Evolutionary conservation across 768 basidiomycete genomes (phyloP).

Genomic region (Kwoniella newhampshirensis): DNA sequence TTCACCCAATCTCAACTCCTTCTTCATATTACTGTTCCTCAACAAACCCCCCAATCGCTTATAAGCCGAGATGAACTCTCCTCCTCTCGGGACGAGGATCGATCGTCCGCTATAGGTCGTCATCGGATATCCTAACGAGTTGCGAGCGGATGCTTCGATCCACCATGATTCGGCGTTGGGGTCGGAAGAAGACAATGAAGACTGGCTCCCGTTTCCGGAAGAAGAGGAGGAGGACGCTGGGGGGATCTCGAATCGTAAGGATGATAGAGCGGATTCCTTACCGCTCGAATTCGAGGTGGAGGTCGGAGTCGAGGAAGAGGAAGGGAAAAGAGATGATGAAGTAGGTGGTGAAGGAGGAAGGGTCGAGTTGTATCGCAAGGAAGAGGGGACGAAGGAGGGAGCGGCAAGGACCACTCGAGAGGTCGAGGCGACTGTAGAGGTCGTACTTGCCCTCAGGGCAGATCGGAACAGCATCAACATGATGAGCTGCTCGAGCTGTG

Average conservation of each 20-base stretch:
- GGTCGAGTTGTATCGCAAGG: constrained; percentile 5
- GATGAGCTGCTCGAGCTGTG: too few relatives aligned
- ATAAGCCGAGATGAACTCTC: constrained; percentile 14
- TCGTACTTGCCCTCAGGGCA: neutral
- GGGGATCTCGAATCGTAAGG: neutral
- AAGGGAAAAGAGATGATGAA: neutral
- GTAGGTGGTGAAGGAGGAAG: neutral
- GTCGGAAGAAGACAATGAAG: neutral
- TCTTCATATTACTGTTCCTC: constrained; percentile 18
- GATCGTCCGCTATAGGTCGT: constrained; percentile 7
- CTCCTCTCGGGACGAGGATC: constrained; percentile 3
- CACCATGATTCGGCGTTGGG: constrained; percentile 12
- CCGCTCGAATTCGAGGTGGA: neutral
- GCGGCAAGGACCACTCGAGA: neutral
- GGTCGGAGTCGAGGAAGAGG: neutral
- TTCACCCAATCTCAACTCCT: constrained; percentile 21
- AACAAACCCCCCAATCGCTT: constrained; percentile 15
- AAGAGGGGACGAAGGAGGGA: neutral
- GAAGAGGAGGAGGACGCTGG: constrained; percentile 16
- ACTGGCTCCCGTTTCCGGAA: constrained; percentile 23
- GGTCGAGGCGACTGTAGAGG: neutral
- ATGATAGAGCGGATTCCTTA: neutral
- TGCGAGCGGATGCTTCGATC: neutral
- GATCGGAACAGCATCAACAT: constrained; percentile 4
- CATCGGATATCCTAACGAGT: constrained; percentile 6